Conservation (phyloP, 1,139 yeast species). For the Yamadazyma dendronema region DNA sequence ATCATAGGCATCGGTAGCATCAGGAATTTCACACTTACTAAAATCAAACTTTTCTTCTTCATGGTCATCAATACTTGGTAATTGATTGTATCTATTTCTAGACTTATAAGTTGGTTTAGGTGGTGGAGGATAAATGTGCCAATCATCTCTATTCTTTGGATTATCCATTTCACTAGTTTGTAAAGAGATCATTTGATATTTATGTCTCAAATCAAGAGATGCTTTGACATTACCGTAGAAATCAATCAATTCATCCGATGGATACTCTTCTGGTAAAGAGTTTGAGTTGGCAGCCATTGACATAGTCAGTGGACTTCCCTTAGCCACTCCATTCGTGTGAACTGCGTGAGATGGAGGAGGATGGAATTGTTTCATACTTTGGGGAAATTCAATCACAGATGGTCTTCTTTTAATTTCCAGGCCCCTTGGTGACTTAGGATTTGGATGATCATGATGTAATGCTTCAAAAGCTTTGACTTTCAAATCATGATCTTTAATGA, state of each 20-base stretch:
- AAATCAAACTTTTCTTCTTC: slow-evolving; percentile 56
- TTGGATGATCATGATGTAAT: slow-evolving; percentile 27
- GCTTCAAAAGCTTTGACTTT: slow-evolving; percentile 65
- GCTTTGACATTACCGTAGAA: slow-evolving; percentile 69
- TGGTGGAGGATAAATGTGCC: slow-evolving; percentile 91
- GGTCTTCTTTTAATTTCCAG: slow-evolving; percentile 39
- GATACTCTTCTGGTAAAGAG: slow-evolving; percentile 63
- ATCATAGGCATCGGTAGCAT: slow-evolving; percentile 44
- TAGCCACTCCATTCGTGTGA: slow-evolving; percentile 10
- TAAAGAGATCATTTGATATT: slow-evolving; percentile 66
- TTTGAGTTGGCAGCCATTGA: slow-evolving; percentile 30
- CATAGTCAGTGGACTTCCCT: background rate
- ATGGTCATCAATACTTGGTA: slow-evolving; percentile 30
- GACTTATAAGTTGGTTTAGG: slow-evolving; percentile 91
- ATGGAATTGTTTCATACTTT: slow-evolving; percentile 18
- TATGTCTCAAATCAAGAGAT: slow-evolving; percentile 74
- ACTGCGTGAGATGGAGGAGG: slow-evolving; percentile 21
- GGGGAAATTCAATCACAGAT: slow-evolving; percentile 52
- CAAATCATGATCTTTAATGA: slow-evolving; percentile 68
- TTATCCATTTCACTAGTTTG: slow-evolving; percentile 69
- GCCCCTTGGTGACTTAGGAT: slow-evolving; percentile 18
- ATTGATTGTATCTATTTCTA: slow-evolving; percentile 55
- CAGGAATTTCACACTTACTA: slow-evolving; percentile 64
- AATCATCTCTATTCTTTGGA: slow-evolving; percentile 71
- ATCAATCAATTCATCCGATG: slow-evolving; percentile 66